Evolutionary conservation across 371 early-diverging fungal species (phyloP), one percentile per base, ranked within the genome.

Genomic region (Apophysomyces elegans): DNA sequence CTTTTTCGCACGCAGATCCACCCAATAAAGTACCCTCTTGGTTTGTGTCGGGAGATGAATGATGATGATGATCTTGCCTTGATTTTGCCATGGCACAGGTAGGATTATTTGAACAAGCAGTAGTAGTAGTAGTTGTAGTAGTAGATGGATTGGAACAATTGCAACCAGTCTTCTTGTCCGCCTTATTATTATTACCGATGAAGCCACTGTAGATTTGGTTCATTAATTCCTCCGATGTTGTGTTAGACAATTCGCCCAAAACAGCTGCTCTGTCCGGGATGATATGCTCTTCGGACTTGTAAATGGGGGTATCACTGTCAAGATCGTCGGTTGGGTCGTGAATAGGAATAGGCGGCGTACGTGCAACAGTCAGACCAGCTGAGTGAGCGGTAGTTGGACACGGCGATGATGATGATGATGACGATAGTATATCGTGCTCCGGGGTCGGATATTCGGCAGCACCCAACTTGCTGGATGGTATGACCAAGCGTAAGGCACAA

Each of bases 1-100:
- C 83, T 57, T 86, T 87, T 44, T 76, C 67, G 66, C 88, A 87
- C 1, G 88, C 88, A 59, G 88, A 88, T 44, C 82, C 83, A 59
- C 88, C 87, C 12, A 78, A 67, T 65, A 79, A 57, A 32, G 81
- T 83, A 8, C 87, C 85, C 63, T 84, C n/a, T 50, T 16, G 54
- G 54, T 50, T 50, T 50, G 32, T 26, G 3, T 26, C 32, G 2
- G 32, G 32, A 26, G 32, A 26, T 26, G 32, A 26, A 26, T 26
- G 32, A 26, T 26, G 32, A 26, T 26, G 32, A 26, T 26, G 32
- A 26, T 26, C 32, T 26, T 26, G 32, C 32, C 32, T 26, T 26
- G 32, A 26, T 26, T 26, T 26, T 26, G 32, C 32, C 3, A 26
- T 26, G 2, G 32, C 32, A 2, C 32, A 26, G 32, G 32, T 26